Evolutionary conservation across 257 asterid genomes (phyloP), one percentile per base, ranked within the genome.

Genomic region (Lycium barbarum): DNA sequence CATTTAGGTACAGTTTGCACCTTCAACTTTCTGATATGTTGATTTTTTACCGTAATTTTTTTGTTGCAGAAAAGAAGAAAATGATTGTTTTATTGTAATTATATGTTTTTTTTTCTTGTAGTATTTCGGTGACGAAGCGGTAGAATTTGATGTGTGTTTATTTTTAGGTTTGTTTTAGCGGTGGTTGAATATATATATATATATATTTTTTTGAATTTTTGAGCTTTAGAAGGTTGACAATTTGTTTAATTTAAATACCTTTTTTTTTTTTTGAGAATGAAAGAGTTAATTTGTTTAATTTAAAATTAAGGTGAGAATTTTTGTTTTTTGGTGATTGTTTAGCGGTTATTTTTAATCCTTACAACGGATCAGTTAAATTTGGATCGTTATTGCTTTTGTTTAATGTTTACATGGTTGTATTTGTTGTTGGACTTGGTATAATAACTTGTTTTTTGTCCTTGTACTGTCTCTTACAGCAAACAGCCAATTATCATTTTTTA

Each of bases 151-250:
- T 70, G 79, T 45, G 79, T 70, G 51, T 38, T 70, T 15, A 13
- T 11, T 13, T 0, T 36, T 65, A 12, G 18, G 59, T 54, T 54
- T 54, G 59, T 54, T 38, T 26, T 68, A 17, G 35, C 79, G 40
- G 79, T 2, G 54, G 53, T 70, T 18, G 53, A 17, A 17, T 40
- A 43, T 10, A 18, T 76, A n/a, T n/a, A n/a, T n/a, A n/a, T 76
- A 51, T 14, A 7, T 51, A 33, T 53, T 62, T 20, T 62, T 62
- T 62, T 36, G 8, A 6, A 62, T 22, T 36, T 62, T 35, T 6
- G 33, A 78, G 82, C 22, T 15, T 72, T 78, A 26, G 82, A 57
- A 78, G 82, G 82, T 51, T 78, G 43, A 62, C 5, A 51, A 76
- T 76, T 76, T 76, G 45, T 38, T 76, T 76, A 26, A 76, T 22